Conservation (phyloP, 208 protist genomes). For the Leishmania turanica region DNA sequence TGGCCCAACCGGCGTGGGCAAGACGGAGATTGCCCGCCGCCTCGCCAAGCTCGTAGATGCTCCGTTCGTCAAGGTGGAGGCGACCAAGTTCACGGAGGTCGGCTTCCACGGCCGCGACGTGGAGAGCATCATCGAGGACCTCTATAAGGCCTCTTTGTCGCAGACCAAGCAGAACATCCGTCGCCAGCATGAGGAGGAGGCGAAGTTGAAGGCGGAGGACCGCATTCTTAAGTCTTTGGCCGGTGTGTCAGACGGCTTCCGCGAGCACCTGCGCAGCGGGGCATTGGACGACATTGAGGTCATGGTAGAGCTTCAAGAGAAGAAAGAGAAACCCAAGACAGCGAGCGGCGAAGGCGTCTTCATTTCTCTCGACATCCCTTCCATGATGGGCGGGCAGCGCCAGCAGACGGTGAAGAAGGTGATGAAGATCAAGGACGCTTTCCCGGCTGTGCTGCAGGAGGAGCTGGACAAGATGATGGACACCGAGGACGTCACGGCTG, state of each 20-base stretch:
- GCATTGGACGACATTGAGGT: conserved; percentile 93
- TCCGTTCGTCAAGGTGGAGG: conserved; percentile 98
- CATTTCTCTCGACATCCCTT: conserved; percentile 88
- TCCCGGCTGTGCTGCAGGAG: conserved; percentile 91
- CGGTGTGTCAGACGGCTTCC: conserved; percentile 92
- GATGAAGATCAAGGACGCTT: conserved; percentile 94
- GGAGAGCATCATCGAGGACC: conserved; percentile 97
- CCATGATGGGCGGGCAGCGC: conserved; percentile 74
- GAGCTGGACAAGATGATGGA: conserved; percentile 96
- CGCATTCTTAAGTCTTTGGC: conserved; percentile 89
- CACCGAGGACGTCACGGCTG: conserved; percentile 90
- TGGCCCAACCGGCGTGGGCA: conserved; percentile 94
- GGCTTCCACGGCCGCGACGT: conserved; percentile 97
- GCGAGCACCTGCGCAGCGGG: conserved; percentile 93
- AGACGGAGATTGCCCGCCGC: conserved; percentile 97
- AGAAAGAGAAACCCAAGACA: conserved; percentile 90
- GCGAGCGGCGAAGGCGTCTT: conserved; percentile 79
- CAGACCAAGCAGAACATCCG: conserved; percentile 93
- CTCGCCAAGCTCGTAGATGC: conserved; percentile 97
- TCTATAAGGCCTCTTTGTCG: conserved; percentile 94
- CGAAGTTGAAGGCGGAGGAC: conserved; percentile 84
- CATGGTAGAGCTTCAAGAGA: conserved; percentile 92
- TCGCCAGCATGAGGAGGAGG: conserved; percentile 85
- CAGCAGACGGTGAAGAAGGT: conserved; percentile 90
- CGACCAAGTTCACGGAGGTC: conserved; percentile 99